Evolutionary conservation across 257 asterid genomes (phyloP).

Genomic region (Pogostemon cablin): DNA sequence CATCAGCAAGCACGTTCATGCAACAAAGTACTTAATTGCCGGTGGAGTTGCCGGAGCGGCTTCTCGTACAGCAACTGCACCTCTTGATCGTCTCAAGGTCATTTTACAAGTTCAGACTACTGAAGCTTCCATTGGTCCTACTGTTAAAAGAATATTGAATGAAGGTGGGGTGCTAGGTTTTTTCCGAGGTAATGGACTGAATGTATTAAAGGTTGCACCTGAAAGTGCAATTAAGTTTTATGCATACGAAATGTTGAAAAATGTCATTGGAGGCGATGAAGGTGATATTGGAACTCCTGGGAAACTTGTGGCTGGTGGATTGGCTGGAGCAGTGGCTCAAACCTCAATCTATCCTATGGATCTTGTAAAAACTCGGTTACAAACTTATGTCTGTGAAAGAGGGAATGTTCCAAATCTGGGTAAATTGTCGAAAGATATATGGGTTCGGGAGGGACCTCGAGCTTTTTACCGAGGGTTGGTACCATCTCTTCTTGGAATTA

Average conservation of each 20-base stretch:
- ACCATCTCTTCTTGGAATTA: conserved; percentile 93
- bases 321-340: conserved; percentile 99
- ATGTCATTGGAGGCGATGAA: conserved; percentile 52
- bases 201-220: conserved; percentile 94
- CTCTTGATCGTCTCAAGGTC: conserved; percentile 94
- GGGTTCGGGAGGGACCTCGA: conserved; percentile 91
- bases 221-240: conserved; percentile 98
- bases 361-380: conserved; percentile 92
- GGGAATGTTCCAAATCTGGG: conserved; percentile 75
- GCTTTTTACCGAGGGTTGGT: conserved; percentile 89
- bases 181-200: conserved; percentile 91
- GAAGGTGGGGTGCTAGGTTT: conserved; percentile 76
- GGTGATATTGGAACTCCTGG: conserved; percentile 76
- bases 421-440: conserved; percentile 76
- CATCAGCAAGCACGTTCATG: conserved; percentile 85
- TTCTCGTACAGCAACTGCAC: conserved; percentile 96
- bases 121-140: conserved; percentile 66
- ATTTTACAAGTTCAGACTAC: conserved; percentile 86
- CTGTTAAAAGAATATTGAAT: conserved; percentile 63
- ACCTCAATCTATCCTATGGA: conserved; percentile 96
- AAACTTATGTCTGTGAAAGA: conserved; percentile 66
- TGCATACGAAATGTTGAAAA: conserved; percentile 77
- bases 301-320: conserved; percentile 79
- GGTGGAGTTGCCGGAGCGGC: conserved; percentile 99
- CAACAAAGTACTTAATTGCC: conserved; percentile 79